Evolutionary conservation across 2,329 filamentous ascomycete species (phyloP).

Genomic region (Erysiphe pisi): DNA sequence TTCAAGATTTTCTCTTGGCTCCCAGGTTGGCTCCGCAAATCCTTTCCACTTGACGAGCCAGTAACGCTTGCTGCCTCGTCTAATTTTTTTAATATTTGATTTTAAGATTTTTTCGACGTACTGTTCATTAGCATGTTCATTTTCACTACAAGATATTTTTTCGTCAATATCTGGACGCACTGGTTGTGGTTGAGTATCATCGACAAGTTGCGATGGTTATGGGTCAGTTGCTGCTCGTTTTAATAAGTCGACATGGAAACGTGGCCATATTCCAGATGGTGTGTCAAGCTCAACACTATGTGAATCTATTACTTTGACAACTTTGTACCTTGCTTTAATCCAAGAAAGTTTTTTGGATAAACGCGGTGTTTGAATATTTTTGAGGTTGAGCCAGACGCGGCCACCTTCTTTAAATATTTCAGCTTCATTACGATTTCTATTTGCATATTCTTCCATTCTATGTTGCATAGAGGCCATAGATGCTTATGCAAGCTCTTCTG

Average conservation of each 20-base stretch:
- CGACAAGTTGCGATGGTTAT: neutral
- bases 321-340: neutral
- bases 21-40: neutral
- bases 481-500: neutral
- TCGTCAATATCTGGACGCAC: neutral
- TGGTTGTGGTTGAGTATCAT: neutral
- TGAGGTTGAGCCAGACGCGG: conserved; percentile 12
- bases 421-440: neutral
- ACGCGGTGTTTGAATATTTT: neutral
- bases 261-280: neutral
- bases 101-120: neutral
- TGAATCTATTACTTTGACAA: neutral
- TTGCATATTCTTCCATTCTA: conserved; percentile 6
- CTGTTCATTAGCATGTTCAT: neutral
- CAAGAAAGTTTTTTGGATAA: conserved; percentile 6
- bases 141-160: neutral
- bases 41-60: neutral
- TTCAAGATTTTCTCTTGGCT: neutral
- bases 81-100: neutral
- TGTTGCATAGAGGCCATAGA: neutral
- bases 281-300: neutral
- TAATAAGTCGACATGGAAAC: neutral
- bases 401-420: neutral
- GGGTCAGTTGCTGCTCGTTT: conserved; percentile 1
- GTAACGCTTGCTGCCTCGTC: neutral